Base-by-base conservation (phyloP, 345 rosid genomes). In the Heritiera littoralis region DNA sequence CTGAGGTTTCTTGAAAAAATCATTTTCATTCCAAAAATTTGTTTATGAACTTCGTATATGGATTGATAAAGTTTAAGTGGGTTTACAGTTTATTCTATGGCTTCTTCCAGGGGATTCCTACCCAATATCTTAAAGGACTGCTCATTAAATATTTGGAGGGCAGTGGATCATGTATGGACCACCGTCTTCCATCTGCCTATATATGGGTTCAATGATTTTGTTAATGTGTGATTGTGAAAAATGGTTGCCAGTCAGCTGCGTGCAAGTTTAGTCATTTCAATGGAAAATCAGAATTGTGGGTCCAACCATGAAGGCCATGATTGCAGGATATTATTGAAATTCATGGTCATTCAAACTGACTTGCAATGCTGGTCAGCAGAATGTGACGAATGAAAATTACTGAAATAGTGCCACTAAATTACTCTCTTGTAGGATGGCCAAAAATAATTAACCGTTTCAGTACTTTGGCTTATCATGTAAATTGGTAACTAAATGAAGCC, bases 141-240 rank as follows among this genome's bases (percentile, higher is more conserved):
- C 41, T 69, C 82, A 60, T 49, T 54, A 69, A 67, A 35, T 71
- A 41, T 45, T 56, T 66, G 20, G 30, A 35, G 71, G 59, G 79
- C 52, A 55, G 74, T 58, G 73, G 71, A 43, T 77, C 75, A 67
- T 40, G 66, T 51, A 66, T 74, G 80, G 79, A 66, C 77, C 84
- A 74, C 68, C 68, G 11, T 56, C 46, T 65, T 67, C 70, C 56
- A 63, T 63, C 41, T 64, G 49, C 80, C 38, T 49, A 32, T 43
- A 35, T 63, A 8, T 38, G 30, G 9, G 54, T 78, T 78, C 63
- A 67, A 18, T 20, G 38, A 46, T 82, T 78, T 78, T 60, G 35
- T 74, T 68, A 74, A 60, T 59, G 58, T 40, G 58, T 48, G 28
- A 15, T 41, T 52, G 66, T 23, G 46, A 40, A 65, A 67, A 77